Percentiles rank a stretch among this genome's conserved stretches.
These are phyloP conservation scores for Lasiodiplodia citricola DNA, from an alignment of 2,329 filamentous ascomycete genomes.

Conservation along the genomic window DNA sequence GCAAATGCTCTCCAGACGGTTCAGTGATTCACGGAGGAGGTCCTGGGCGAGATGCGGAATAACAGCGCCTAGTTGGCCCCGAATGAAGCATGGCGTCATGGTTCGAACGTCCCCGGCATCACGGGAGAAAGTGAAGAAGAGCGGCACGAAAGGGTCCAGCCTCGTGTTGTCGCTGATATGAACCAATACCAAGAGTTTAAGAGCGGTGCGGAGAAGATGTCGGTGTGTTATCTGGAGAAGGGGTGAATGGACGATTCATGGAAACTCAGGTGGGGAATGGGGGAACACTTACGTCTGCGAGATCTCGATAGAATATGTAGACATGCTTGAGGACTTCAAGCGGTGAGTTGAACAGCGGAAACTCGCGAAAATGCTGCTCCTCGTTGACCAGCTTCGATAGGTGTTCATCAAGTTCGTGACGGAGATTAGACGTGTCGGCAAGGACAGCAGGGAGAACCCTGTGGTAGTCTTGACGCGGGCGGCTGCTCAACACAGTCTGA, in stretches of 20 bases:
- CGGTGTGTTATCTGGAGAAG: slow-evolving; percentile 28
- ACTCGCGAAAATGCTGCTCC: slow-evolving; percentile 37
- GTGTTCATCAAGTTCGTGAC: slow-evolving; percentile 37
- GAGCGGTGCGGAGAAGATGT: slow-evolving; percentile 38
- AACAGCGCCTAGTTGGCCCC: slow-evolving; percentile 43
- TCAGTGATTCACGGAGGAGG: slow-evolving; percentile 42
- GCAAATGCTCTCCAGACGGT: slow-evolving; percentile 38
- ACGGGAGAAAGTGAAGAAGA: slow-evolving; percentile 15
- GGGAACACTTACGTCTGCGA: slow-evolving; percentile 8
- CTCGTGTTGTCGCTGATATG: slow-evolving; percentile 42
- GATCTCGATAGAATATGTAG: slow-evolving; percentile 36
- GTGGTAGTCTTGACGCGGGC: slow-evolving; percentile 29
- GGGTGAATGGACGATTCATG: slow-evolving; percentile 29
- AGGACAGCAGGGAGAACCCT: slow-evolving; percentile 44
- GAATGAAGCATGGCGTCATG: slow-evolving; percentile 45
- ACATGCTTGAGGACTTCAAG: slow-evolving; percentile 41
- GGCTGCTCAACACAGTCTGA: slow-evolving; percentile 5
- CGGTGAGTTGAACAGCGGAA: slow-evolving; percentile 42
- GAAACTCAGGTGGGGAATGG: not conserved
- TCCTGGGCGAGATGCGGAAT: slow-evolving; percentile 41
- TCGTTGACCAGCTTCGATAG: slow-evolving; percentile 40
- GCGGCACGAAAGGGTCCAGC: slow-evolving; percentile 36
- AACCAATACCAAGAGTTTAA: slow-evolving; percentile 47
- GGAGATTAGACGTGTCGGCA: slow-evolving; percentile 32
- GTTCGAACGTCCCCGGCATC: slow-evolving; percentile 29